phyloP scores from a whole-genome alignment of 169 alveolate species.

The Cryptosporidium sp. region DNA sequence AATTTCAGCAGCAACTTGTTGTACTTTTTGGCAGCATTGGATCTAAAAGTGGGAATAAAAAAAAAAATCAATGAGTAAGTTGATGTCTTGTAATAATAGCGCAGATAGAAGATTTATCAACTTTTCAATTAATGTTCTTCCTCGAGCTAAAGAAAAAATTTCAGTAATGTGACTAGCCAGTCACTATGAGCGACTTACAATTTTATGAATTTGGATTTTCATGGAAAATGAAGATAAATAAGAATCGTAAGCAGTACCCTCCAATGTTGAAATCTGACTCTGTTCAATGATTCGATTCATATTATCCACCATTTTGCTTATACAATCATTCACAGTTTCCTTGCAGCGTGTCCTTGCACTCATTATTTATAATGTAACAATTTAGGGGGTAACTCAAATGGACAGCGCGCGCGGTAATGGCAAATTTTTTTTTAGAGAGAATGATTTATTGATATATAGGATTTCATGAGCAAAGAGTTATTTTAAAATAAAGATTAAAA shows the following conservation, averaged over 20 bases:
- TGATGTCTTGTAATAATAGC: neutral
- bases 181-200: slow-evolving; percentile 27
- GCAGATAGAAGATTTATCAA: neutral
- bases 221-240: slow-evolving; percentile 50
- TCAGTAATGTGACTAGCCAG: neutral
- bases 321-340: slow-evolving; percentile 38
- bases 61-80: neutral
- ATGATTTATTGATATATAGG: neutral
- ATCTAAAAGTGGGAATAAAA: slow-evolving; percentile 12
- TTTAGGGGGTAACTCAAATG: neutral
- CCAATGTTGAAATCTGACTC: slow-evolving; percentile 63
- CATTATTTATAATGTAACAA: slow-evolving; percentile 3
- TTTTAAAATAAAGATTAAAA: neutral
- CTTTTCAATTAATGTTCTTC: neutral
- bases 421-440: slow-evolving; percentile 10
- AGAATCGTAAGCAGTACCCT: slow-evolving; percentile 70
- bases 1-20: slow-evolving; percentile 64
- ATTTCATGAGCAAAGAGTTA: neutral
- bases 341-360: slow-evolving; percentile 28
- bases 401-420: neutral
- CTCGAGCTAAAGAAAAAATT: neutral
- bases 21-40: slow-evolving; percentile 63
- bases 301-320: slow-evolving; percentile 60
- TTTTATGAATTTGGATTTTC: slow-evolving; percentile 51
- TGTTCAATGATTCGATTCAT: slow-evolving; percentile 60